Percentiles rank a stretch among this genome's conserved stretches.
phyloP scores from a whole-genome alignment of 306 rosid genomes.

The Mucuna pruriens region DNA sequence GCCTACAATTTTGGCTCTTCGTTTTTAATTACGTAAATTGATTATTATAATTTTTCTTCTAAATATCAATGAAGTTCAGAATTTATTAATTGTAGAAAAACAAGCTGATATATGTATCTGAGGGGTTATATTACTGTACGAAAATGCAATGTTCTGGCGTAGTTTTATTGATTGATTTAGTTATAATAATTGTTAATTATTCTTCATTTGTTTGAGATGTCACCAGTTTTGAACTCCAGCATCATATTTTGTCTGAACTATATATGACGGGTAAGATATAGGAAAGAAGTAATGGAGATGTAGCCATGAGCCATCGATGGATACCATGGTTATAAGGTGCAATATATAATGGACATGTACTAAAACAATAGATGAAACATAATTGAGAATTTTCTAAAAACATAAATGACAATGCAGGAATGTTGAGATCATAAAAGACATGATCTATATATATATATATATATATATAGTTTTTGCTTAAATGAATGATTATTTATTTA shows the following conservation, averaged over 20 bases:
- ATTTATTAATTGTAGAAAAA: background rate
- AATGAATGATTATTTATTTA: background rate
- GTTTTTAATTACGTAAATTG: too few relatives aligned
- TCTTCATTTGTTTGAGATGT: background rate
- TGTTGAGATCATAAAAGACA: slow-evolving; percentile 58
- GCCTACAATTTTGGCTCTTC: too few relatives aligned
- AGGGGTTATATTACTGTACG: background rate
- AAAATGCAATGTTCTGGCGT: too few relatives aligned
- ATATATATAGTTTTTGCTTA: too few relatives aligned
- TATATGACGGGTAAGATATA: slow-evolving; percentile 46
- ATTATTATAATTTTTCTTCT: too few relatives aligned
- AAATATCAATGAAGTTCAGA: too few relatives aligned
- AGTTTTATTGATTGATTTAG: too few relatives aligned
- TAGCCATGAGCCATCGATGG: slow-evolving; percentile 50
- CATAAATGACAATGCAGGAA: slow-evolving; percentile 45
- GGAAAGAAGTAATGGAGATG: slow-evolving; percentile 56
- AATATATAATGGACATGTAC: too few relatives aligned
- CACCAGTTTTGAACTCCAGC: background rate
- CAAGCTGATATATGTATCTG: background rate
- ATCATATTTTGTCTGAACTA: background rate
- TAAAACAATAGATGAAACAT: background rate
- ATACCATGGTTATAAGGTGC: slow-evolving; percentile 60
- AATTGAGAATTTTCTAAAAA: background rate
- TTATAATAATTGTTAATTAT: background rate
- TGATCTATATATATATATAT: too few relatives aligned